Evolutionary conservation across 2,329 filamentous ascomycete genomes (phyloP).

Genomic region (Beauveria sp.): DNA sequence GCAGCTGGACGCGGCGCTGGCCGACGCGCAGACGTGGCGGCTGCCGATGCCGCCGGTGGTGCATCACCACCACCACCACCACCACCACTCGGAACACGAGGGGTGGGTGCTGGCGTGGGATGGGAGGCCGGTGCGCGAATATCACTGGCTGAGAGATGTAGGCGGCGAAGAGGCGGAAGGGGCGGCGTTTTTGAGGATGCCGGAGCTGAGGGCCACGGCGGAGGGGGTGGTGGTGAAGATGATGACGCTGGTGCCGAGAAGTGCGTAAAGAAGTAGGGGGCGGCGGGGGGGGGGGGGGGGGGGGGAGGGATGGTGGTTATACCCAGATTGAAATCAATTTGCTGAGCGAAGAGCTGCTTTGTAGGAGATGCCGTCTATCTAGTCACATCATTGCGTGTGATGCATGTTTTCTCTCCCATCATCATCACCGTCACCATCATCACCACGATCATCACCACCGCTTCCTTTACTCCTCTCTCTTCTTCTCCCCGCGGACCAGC

Average conservation of each 20-base stretch:
- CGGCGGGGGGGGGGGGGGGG: too few species aligned
- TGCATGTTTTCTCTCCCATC: too few species aligned
- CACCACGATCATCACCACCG: not conserved
- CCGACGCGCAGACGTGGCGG: not conserved
- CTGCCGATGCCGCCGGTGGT: conserved; percentile 6
- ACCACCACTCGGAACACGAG: too few species aligned
- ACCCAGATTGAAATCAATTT: not conserved
- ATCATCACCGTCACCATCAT: not conserved
- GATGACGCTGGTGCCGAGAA: conserved; percentile 2
- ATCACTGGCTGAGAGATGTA: conserved; percentile 5
- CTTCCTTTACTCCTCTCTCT: not conserved
- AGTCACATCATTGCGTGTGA: too few species aligned
- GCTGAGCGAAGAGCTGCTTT: too few species aligned
- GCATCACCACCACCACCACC: not conserved
- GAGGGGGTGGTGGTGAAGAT: conserved; percentile 7
- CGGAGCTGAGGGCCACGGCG: not conserved
- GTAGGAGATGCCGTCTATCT: too few species aligned
- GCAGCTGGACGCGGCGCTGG: conserved; percentile 5
- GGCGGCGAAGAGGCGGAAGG: not conserved
- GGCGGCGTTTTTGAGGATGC: not conserved
- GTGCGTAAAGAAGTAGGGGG: not conserved
- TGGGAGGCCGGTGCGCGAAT: not conserved
- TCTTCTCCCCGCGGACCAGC: conserved; percentile 40
- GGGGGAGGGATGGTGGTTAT: not conserved
- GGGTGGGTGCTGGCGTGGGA: conserved; percentile 3